A percentile compares a stretch with the other conserved stretches of the same genome.
These are phyloP conservation scores for Suhomyces sp. DNA, from an alignment of 805 yeast genomes.

Conservation along the genomic window DNA sequence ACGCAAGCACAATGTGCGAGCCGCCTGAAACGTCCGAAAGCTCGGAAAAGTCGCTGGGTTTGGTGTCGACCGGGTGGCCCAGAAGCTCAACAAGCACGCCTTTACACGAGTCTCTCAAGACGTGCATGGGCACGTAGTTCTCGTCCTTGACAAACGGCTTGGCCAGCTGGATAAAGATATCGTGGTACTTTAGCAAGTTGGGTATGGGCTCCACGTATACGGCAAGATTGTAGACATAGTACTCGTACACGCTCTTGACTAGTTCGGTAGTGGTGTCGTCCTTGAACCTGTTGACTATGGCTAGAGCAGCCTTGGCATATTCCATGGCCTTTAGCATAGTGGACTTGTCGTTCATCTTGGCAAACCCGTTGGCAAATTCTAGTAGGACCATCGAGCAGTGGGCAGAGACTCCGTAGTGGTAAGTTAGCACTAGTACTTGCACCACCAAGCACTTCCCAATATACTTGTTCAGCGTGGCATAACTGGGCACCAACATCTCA, in stretches of 20 bases:
- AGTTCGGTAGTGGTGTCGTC: slow-evolving; percentile 32
- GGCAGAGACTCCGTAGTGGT: slow-evolving; percentile 39
- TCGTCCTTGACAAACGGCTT: slow-evolving; percentile 11
- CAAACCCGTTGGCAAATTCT: slow-evolving; percentile 34
- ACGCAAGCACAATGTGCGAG: background rate
- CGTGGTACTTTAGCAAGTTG: slow-evolving; percentile 28
- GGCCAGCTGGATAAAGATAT: slow-evolving; percentile 12
- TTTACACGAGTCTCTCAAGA: slow-evolving; percentile 12
- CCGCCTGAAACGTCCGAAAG: background rate
- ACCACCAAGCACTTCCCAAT: slow-evolving; percentile 31
- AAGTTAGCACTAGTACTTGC: slow-evolving; percentile 31
- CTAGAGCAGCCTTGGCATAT: slow-evolving; percentile 38
- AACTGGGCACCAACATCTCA: slow-evolving; percentile 35
- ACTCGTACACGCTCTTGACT: slow-evolving; percentile 38
- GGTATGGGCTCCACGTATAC: slow-evolving; percentile 38
- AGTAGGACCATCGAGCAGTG: slow-evolving; percentile 39
- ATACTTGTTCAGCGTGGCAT: slow-evolving; percentile 20
- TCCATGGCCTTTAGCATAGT: slow-evolving; percentile 40
- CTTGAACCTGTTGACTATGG: slow-evolving; percentile 27
- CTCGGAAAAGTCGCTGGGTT: background rate
- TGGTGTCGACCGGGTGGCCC: slow-evolving; percentile 12
- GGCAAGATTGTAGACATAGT: slow-evolving; percentile 42
- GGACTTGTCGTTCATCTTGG: slow-evolving; percentile 22
- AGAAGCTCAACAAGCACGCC: slow-evolving; percentile 13
- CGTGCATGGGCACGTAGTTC: slow-evolving; percentile 2